phyloP scores from a whole-genome alignment of 2,329 filamentous ascomycete genomes.

The Ascochyta clinopodiicola region DNA sequence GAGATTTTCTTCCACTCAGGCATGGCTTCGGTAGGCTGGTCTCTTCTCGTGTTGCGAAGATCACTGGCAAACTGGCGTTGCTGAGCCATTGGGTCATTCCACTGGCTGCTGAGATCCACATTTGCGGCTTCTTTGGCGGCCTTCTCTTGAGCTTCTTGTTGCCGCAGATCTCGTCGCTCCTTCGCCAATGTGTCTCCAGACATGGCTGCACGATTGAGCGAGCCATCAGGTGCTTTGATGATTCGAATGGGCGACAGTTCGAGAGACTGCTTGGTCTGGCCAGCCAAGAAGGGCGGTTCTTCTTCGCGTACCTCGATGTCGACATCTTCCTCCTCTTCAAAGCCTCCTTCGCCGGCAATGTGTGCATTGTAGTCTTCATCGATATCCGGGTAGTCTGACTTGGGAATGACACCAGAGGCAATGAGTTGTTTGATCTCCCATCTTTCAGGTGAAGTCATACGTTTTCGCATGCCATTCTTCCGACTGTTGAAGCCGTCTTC shows the following conservation, averaged over 20 bases:
- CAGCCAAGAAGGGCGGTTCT: constrained; percentile 92
- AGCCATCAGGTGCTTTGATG: constrained; percentile 97
- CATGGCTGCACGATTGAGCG: constrained; percentile 95
- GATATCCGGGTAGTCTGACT: constrained; percentile 90
- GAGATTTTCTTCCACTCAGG: constrained; percentile 94
- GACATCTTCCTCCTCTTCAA: constrained; percentile 94
- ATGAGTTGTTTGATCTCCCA: constrained; percentile 99
- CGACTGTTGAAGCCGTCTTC: constrained; percentile 62
- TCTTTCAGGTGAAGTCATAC: constrained; percentile 93
- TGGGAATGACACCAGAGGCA: constrained; percentile 90
- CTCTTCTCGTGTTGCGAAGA: constrained; percentile 69
- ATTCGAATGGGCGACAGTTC: constrained; percentile 95
- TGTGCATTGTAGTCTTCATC: constrained; percentile 93
- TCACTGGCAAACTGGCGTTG: constrained; percentile 90
- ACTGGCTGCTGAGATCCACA: constrained; percentile 86
- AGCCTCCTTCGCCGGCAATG: constrained; percentile 80
- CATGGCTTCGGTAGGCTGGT: constrained; percentile 69
- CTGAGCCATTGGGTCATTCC: constrained; percentile 97
- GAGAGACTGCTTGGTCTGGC: constrained; percentile 94
- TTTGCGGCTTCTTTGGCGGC: constrained; percentile 75
- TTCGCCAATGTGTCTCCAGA: constrained; percentile 86
- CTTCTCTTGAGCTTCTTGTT: constrained; percentile 84
- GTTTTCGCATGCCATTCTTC: constrained; percentile 72
- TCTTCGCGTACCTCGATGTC: constrained; percentile 97
- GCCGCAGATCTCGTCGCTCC: constrained; percentile 85